phyloP scores from a whole-genome alignment of 83 land plant species.

The Thuja plicata region DNA sequence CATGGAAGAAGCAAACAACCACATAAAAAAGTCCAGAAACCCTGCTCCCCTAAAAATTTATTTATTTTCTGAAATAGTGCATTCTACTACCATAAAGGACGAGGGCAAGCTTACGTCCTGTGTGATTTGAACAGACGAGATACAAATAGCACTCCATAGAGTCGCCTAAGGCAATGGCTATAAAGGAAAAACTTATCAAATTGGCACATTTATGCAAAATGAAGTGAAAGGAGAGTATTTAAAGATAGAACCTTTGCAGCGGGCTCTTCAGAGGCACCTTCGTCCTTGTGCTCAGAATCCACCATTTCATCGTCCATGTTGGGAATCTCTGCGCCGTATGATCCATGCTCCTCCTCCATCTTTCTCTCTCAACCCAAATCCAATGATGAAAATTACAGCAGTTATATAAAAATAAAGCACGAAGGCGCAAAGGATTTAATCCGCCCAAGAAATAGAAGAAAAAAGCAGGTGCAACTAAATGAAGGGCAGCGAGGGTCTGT shows the following conservation, averaged over 20 bases:
- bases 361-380: neutral
- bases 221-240: neutral
- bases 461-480: neutral
- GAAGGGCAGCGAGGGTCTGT: neutral
- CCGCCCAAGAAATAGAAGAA: neutral
- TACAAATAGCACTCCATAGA: neutral
- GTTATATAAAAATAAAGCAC: neutral
- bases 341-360: slow-evolving; percentile 14
- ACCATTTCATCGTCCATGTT: slow-evolving; percentile 14
- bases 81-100: neutral
- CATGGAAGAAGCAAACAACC: neutral
- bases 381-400: neutral
- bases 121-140: neutral
- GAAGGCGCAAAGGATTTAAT: neutral
- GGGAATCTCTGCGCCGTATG: slow-evolving; percentile 13
- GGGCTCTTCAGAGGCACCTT: slow-evolving; percentile 13
- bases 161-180: neutral
- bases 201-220: neutral
- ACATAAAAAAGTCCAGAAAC: no score
- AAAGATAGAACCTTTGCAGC: neutral
- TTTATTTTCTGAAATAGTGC: neutral
- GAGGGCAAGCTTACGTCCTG: neutral
- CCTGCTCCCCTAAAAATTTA: no score
- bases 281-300: neutral
- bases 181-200: no score